Conservation (phyloP, 2,329 filamentous ascomycete species). For the Graphilbum fragrans region DNA sequence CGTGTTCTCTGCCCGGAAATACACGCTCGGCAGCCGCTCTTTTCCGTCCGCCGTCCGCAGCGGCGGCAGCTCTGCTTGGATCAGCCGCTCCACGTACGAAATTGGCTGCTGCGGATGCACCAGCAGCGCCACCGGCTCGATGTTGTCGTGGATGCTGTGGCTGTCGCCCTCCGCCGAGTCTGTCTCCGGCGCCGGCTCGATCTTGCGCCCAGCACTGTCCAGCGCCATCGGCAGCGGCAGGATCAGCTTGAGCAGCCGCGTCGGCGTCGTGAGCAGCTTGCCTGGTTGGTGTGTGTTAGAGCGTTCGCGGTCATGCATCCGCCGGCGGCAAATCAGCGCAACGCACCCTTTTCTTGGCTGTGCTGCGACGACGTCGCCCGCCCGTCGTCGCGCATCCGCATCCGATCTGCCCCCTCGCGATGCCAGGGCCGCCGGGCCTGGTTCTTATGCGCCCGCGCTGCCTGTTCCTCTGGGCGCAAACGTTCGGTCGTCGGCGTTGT, state of each 20-base stretch:
- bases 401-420: no score
- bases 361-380: no score
- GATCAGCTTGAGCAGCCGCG: slow-evolving; percentile 67
- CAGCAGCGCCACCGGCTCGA: slow-evolving; percentile 76
- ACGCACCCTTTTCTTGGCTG: no score
- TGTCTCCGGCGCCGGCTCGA: background rate
- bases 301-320: no score
- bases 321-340: no score
- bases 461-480: no score
- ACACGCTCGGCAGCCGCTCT: slow-evolving; percentile 61
- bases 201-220: slow-evolving; percentile 6
- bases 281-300: slow-evolving; percentile 25
- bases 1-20: slow-evolving; percentile 70
- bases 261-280: slow-evolving; percentile 70
- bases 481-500: no score
- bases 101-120: slow-evolving; percentile 85
- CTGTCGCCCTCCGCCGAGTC: slow-evolving; percentile 2
- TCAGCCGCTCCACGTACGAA: slow-evolving; percentile 78
- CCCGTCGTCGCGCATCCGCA: no score
- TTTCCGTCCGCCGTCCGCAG: slow-evolving; percentile 45
- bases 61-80: slow-evolving; percentile 74
- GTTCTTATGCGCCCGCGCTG: no score
- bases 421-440: no score
- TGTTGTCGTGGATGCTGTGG: slow-evolving; percentile 25
- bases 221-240: slow-evolving; percentile 49